These are phyloP conservation scores for Trichoderma hamatum DNA, from an alignment of 2,329 filamentous ascomycete species.

Conservation along the genomic window DNA sequence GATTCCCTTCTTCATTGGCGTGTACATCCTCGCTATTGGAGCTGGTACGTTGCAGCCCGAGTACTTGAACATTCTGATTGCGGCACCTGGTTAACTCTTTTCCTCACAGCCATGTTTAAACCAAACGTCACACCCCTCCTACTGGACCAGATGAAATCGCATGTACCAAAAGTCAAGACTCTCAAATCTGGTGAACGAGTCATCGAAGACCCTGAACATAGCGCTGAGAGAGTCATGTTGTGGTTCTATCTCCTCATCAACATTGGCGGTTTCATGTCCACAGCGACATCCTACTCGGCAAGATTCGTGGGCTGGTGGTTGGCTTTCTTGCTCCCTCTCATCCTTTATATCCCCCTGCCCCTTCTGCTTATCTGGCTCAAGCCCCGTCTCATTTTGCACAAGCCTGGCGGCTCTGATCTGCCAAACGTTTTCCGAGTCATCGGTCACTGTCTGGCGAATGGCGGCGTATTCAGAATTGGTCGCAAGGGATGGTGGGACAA, in stretches of 20 bases:
- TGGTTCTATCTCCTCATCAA: slow-evolving; percentile 64
- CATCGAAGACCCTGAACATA: slow-evolving; percentile 69
- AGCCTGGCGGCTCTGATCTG: slow-evolving; percentile 68
- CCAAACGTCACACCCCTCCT: slow-evolving; percentile 70
- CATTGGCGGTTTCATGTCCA: slow-evolving; percentile 55
- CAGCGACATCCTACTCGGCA: slow-evolving; percentile 56
- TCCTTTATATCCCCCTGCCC: slow-evolving; percentile 43
- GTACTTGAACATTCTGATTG: not conserved
- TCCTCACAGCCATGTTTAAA: slow-evolving; percentile 58
- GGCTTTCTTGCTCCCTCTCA: slow-evolving; percentile 51
- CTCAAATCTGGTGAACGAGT: slow-evolving; percentile 62
- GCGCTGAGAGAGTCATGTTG: slow-evolving; percentile 67
- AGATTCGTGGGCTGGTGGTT: slow-evolving; percentile 57
- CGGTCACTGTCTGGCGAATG: slow-evolving; percentile 55
- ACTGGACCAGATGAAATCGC: slow-evolving; percentile 65
- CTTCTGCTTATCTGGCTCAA: slow-evolving; percentile 59
- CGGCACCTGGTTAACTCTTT: not conserved
- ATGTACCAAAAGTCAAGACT: slow-evolving; percentile 41
- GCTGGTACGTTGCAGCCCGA: slow-evolving; percentile 53
- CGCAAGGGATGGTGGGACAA: slow-evolving; percentile 60
- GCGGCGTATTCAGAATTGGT: slow-evolving; percentile 55
- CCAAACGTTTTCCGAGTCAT: slow-evolving; percentile 61
- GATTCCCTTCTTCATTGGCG: slow-evolving; percentile 63
- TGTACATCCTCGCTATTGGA: slow-evolving; percentile 58
- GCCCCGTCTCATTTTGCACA: slow-evolving; percentile 58